Evolutionary conservation across 139 green algal species (phyloP), one percentile per base, ranked within the genome.

Genomic region (Haematococcus lacustris): DNA sequence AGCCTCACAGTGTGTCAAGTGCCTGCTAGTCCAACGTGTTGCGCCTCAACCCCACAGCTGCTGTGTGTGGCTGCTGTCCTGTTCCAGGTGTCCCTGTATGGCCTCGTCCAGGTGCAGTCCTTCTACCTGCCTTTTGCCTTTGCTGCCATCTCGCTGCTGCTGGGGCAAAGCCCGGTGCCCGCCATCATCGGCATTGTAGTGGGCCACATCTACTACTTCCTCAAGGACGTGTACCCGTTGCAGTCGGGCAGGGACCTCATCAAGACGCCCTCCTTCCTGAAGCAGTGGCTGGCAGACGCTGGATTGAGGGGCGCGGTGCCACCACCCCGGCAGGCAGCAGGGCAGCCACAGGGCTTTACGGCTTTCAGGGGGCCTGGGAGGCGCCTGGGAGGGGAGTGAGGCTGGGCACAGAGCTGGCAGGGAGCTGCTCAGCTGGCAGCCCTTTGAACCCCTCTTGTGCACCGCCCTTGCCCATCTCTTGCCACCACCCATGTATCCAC

Each of bases 81-180:
- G n/a, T n/a, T 28, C 25, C 65, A 68, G 32, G 80, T 89, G 41
- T 85, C 68, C 62, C 73, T 95, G 30, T 80, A 82, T 37, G 87
- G 88, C 35, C 60, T 94, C 38, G 73, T 93, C 60, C 75, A 74
- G 37, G 40, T 91, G 33, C 74, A 87, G 71, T 75, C 82, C 21
- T 93, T 91, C 76, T 88, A 90, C 77, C 53, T 93, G 41, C 88
- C 88, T 1, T 93, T 87, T 73, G 85, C 79, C 1, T 88, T 90
- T 71, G 25, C 84, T 1, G 83, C 28, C 17, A 73, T 93, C 13
- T 78, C 75, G 2, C 50, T 88, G 62, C 25, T 93, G 2, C 61
- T 89, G 38, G 81, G 83, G 3, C 72, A 63, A 33, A 65, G 71
- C 64, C 62, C 73, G 4, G 76, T 86, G 1, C 75, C 75, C 30